Evolutionary conservation across 2,329 filamentous ascomycete genomes (phyloP).

Genomic region (Xylariaceae sp.): DNA sequence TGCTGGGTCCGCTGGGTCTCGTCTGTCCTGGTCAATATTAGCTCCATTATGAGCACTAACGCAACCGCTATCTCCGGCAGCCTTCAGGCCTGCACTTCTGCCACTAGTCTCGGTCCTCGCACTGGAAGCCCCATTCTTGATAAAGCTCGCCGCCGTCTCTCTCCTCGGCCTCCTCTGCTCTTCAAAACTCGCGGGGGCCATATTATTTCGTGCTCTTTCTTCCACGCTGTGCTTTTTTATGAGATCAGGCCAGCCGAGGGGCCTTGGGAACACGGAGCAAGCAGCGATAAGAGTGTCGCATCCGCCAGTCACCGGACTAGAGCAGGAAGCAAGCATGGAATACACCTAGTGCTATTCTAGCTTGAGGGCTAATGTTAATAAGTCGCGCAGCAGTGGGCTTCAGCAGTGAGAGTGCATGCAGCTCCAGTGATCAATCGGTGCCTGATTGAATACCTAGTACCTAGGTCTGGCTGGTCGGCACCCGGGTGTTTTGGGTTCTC

Average conservation of each 20-base stretch:
- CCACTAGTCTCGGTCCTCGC: background rate
- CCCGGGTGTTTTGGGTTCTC: background rate
- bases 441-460: background rate
- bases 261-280: background rate
- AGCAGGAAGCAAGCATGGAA: background rate
- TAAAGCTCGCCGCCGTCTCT: conserved; percentile 16
- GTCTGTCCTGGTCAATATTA: conserved; percentile 5
- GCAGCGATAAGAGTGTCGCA: conserved; percentile 7
- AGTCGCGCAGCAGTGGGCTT: background rate
- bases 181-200: conserved; percentile 3
- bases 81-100: background rate
- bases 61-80: conserved; percentile 9
- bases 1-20: conserved; percentile 6
- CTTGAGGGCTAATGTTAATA: background rate
- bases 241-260: background rate
- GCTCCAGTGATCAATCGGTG: background rate
- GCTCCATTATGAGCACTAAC: conserved; percentile 7
- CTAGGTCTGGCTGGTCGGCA: background rate
- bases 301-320: conserved; percentile 1
- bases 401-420: background rate
- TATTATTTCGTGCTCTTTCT: conserved; percentile 8
- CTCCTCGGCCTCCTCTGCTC: conserved; percentile 5
- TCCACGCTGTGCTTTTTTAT: background rate
- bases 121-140: conserved; percentile 9
- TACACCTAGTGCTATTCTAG: background rate